Percentiles rank a stretch among this genome's conserved stretches.
These are phyloP conservation scores for Vaucheria bursata DNA, from an alignment of 352 stramenopile species.

Conservation along the genomic window DNA sequence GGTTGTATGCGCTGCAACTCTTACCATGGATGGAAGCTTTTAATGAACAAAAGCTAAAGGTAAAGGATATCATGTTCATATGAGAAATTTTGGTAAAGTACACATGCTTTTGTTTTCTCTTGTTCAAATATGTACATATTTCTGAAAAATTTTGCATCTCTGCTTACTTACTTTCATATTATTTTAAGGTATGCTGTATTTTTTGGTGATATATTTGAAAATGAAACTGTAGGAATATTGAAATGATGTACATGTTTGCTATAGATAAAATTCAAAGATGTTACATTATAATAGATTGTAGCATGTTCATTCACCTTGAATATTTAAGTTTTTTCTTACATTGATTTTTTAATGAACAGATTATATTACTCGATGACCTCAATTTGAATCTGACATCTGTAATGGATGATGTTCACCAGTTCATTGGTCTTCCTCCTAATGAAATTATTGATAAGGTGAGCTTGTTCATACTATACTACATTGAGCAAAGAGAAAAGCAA, in stretches of 20 bases:
- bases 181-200: not conserved
- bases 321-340: not conserved
- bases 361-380: slow-evolving; percentile 13
- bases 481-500: no score
- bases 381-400: not conserved
- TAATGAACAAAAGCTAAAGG: slow-evolving; percentile 77
- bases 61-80: slow-evolving; percentile 64
- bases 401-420: slow-evolving; percentile 21
- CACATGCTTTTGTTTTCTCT: not conserved
- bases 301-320: not conserved
- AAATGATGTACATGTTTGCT: not conserved
- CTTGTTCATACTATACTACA: no score
- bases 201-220: not conserved
- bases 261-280: not conserved
- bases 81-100: slow-evolving; percentile 54
- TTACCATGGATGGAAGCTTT: slow-evolving; percentile 80
- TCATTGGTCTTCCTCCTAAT: slow-evolving; percentile 42
- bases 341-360: not conserved
- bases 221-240: not conserved
- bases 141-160: not conserved
- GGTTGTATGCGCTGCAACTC: slow-evolving; percentile 88
- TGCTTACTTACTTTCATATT: not conserved
- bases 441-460: slow-evolving; percentile 55
- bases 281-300: not conserved
- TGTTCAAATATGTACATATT: not conserved